Evolutionary conservation across 176 grass and related monocot species (phyloP), one percentile per base, ranked within the genome.

Genomic region (Elymus sibiricus): DNA sequence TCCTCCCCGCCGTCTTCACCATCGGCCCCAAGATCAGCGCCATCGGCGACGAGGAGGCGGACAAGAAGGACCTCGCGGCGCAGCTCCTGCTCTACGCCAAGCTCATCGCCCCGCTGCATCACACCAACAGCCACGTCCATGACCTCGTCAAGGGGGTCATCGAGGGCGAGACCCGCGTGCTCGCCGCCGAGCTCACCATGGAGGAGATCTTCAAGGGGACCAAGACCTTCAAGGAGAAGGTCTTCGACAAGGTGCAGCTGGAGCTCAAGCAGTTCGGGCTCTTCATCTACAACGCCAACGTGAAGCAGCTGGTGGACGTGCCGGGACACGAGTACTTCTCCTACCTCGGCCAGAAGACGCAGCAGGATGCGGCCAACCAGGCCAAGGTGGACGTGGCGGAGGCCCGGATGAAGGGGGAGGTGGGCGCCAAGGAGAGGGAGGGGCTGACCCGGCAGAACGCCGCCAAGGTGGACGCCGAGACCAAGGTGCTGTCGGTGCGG

Each of bases 1-100:
- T 94, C 88, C 92, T 94, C 26, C 92, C 92, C 1, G 95, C 95
- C 21, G 95, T 97, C 7, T 97, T 97, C 92, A 97, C 95, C 77
- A 93, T 97, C 46, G 92, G 95, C 17, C 95, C 95, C 6, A 78
- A 87, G 16, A 47, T 75, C 19, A 86, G 91, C 34, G 74, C 83
- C 26, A 15, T 8, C 67, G 21, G 35, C 10, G 4, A 11, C 35
- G 67, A 37, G 9, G 35, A 6, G 67, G 34, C 67, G 10, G 67
- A 39, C 67, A 70, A 39, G 67, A 5, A 40, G 35, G 67, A 70
- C 0, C 67, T 70, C 6, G 0, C 84, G 86, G 4, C 79, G 90
- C 70, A 70, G 35, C 95, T 97, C 31, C 76, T 97, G 28, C 82
- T 37, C 16, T 97, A 97, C 40, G 92, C 92, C 43, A 94, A 89